phyloP scores from a whole-genome alignment of 2,329 filamentous ascomycete species.

The Iodosphaeria phyllophila region DNA sequence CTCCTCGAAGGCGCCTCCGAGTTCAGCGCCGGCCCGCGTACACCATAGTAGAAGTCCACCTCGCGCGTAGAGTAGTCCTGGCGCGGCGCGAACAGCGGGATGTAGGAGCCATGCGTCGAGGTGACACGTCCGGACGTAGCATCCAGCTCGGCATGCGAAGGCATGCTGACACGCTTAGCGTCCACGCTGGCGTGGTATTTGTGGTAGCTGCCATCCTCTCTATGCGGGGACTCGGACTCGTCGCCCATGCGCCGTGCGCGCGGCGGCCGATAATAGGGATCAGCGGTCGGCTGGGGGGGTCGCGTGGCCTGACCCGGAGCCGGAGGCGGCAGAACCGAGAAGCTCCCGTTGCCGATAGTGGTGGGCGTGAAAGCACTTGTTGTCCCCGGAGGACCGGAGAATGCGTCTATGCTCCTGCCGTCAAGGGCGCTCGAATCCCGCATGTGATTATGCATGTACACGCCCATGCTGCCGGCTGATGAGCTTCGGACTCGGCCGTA shows the following conservation, averaged over 20 bases:
- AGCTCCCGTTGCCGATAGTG: constrained; percentile 54
- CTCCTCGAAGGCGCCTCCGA: constrained; percentile 66
- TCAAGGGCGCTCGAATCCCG: constrained; percentile 37
- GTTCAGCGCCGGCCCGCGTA: constrained; percentile 72
- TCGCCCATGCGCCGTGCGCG: constrained; percentile 38
- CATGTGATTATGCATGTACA: constrained; percentile 24
- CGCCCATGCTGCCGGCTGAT: constrained; percentile 38
- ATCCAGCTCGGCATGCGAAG: constrained; percentile 21
- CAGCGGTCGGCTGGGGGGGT: constrained; percentile 30
- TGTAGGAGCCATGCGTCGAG: constrained; percentile 23
- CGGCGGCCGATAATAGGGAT: constrained; percentile 82
- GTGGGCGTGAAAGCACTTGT: constrained; percentile 51
- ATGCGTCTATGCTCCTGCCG: constrained; percentile 25
- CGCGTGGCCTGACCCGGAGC: constrained; percentile 30
- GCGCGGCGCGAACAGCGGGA: constrained; percentile 29
- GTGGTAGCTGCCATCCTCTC: too few relatives aligned
- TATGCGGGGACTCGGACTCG: too few relatives aligned
- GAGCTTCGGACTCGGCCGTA: constrained; percentile 42
- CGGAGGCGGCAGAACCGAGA: constrained; percentile 49
- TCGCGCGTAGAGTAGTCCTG: constrained; percentile 88
- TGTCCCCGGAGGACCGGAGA: constrained; percentile 29
- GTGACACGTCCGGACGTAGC: constrained; percentile 24
- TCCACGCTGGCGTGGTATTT: too few relatives aligned
- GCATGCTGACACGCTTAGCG: constrained; percentile 17
- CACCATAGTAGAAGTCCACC: constrained; percentile 91